Base-by-base conservation (phyloP, 2,329 filamentous ascomycete genomes). In the Nannizziopsis barbatae region DNA sequence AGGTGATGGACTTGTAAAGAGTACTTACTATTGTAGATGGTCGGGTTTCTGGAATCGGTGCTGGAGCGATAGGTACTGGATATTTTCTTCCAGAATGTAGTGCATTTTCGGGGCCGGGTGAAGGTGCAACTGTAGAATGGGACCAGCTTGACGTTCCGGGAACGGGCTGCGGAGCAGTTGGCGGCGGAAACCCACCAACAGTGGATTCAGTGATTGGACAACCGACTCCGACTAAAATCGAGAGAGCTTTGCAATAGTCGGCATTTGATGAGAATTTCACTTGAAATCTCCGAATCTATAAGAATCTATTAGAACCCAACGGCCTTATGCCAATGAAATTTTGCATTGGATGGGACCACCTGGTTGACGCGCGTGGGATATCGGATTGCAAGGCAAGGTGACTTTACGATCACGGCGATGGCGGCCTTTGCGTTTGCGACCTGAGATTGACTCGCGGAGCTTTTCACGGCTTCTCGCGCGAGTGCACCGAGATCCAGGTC, bases 311-410 rank as follows among this genome's bases (percentile, higher is more conserved):
- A 54, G 50, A 15, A 45, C 27, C 50, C 14, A 38, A 37, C 11
- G 31, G 44, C 22, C 12, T 15, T n/a, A 12, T 32, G 8, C 30
- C 2, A 20, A 5, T 22, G 3, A 15, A n/a, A 2, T 14, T 10
- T 5, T 14, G 4, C 8, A 11, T 11, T 33, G 20, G 22, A 12
- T 12, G 12, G 7, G 11, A 8, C 58, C 7, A 64, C 64, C 57
- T 60, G 57, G 55, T 58, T 53, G 49, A 56, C 54, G 49, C 48
- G 50, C 54, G 57, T 53, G 35, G 63, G 65, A 54, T 70, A 72
- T 52, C 70, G 70, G 37, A 72, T 61, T 20, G 70, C 70, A 33
- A 72, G 59, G 51, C 65, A 69, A n/a, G 70, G 70, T 7, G 59
- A 57, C 53, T 69, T 70, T 30, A 71, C 65, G 30, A 72, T 61